Evolutionary conservation across 768 basidiomycete species (phyloP).

Genomic region (Clitopilus hobsonii): DNA sequence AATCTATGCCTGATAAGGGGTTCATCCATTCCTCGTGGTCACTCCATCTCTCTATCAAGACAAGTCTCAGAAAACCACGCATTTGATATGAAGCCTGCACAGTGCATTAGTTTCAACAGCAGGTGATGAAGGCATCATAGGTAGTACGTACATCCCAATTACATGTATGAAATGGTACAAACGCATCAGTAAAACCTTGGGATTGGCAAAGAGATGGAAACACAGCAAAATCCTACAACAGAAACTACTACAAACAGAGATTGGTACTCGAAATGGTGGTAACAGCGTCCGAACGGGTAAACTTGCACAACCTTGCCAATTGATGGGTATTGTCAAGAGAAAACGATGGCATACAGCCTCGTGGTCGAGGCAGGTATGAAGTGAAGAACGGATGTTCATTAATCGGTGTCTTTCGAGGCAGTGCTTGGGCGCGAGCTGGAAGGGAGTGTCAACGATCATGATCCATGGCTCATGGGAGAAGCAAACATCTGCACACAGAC

Average conservation of each 20-base stretch:
- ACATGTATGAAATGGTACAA: background rate
- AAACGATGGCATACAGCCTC: background rate
- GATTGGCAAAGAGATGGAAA: background rate
- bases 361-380: background rate
- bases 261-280: background rate
- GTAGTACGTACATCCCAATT: background rate
- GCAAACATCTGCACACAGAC: too few relatives aligned
- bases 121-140: background rate
- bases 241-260: background rate
- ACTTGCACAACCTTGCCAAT: background rate
- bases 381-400: background rate
- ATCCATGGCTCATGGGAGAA: background rate
- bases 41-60: too few relatives aligned
- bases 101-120: background rate
- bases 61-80: too few relatives aligned
- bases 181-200: background rate
- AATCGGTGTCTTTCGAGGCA: slow-evolving; percentile 7
- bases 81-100: background rate
- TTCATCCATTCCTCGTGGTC: too few relatives aligned
- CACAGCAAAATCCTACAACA: background rate
- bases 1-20: too few relatives aligned
- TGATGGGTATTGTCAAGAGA: background rate
- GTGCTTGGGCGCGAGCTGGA: slow-evolving; percentile 27
- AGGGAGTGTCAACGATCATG: slow-evolving; percentile 12
- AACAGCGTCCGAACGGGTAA: background rate